Base-by-base conservation (phyloP, 192 early-diverging fungal species). In the Podila epigama region DNA sequence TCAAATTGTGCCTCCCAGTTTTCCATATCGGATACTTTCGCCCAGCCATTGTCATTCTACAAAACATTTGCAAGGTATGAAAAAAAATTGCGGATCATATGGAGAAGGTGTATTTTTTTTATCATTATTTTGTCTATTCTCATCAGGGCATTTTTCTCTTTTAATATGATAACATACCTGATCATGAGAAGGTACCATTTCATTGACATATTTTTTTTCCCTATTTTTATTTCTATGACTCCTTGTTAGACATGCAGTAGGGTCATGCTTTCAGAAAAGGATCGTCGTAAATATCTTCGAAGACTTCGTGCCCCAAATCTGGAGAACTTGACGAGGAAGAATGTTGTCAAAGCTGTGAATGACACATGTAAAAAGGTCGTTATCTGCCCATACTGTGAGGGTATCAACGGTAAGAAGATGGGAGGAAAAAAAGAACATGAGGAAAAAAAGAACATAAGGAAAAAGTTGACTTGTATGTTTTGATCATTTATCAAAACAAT, bases 11-110 rank as follows among this genome's bases (percentile, higher is more conserved):
- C 40, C 81, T 98, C 51, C 98, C 98, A 6, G 94, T 99, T 22
- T 99, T 98, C 75, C 98, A 99, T 51, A 95, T 96, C 85, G 98
- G 98, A 50, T 99, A 96, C 82, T 99, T 98, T 77, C 92, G 93
- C 68, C 85, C 90, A 40, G 92, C 92, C 56, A 87, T 96, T 40
- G 89, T 85, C 22, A 94, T 98, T 58, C 81, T 99, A 35, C 97
- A 99, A 84, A 91, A 95, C 53, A 98, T 98, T 59, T 99, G 98
- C 90, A 98, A 98, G 83, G 93, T 94, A 77, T 48, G 44, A 22
- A 48, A 48, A 22, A 2, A 48, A 48, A 22, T n/a, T n/a, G n/a
- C n/a, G n/a, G n/a, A n/a, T n/a, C n/a, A n/a, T n/a, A n/a, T n/a
- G n/a, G n/a, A n/a, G n/a, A n/a, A n/a, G n/a, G n/a, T n/a, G n/a